Percentiles rank a stretch among this genome's conserved stretches.
Evolutionary conservation across 306 rosid genomes (phyloP).

Genomic region (Cucumis melo): DNA sequence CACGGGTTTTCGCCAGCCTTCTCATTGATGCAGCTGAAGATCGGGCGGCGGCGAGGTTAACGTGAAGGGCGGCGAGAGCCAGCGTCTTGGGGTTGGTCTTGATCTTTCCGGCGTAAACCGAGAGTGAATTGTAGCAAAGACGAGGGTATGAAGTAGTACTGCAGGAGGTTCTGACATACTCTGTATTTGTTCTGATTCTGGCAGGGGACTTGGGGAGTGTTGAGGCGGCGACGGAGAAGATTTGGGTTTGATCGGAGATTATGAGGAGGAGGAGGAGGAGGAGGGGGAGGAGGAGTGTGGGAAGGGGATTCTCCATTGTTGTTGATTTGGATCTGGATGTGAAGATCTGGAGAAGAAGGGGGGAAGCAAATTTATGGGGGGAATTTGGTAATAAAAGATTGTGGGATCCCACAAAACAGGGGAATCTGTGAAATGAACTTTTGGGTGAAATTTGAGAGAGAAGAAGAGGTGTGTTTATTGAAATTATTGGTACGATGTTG

Average conservation of each 20-base stretch:
- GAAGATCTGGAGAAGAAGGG: not conserved
- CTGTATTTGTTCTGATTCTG: not conserved
- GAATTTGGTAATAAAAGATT: not conserved
- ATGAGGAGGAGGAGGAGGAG: slow-evolving; percentile 4
- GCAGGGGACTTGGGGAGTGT: not conserved
- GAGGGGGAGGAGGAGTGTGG: not conserved
- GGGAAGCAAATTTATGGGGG: not conserved
- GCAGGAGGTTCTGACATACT: slow-evolving; percentile 26
- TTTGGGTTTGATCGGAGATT: not conserved
- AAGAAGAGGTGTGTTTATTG: not conserved
- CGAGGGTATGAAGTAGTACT: slow-evolving; percentile 17
- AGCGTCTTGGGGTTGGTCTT: slow-evolving; percentile 21
- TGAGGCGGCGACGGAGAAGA: not conserved
- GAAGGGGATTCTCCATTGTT: not conserved
- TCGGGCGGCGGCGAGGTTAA: slow-evolving; percentile 14
- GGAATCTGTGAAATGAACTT: not conserved
- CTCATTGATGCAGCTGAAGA: not conserved
- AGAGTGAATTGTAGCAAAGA: slow-evolving; percentile 25
- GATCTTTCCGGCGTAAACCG: slow-evolving; percentile 21
- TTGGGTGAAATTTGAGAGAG: not conserved
- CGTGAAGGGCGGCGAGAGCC: slow-evolving; percentile 21
- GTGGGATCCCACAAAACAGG: slow-evolving; percentile 1
- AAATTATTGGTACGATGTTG: not conserved
- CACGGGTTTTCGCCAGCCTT: slow-evolving; percentile 10
- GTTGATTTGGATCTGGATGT: not conserved